phyloP scores from a whole-genome alignment of 257 asterid genomes.

The Petunia axillaris region DNA sequence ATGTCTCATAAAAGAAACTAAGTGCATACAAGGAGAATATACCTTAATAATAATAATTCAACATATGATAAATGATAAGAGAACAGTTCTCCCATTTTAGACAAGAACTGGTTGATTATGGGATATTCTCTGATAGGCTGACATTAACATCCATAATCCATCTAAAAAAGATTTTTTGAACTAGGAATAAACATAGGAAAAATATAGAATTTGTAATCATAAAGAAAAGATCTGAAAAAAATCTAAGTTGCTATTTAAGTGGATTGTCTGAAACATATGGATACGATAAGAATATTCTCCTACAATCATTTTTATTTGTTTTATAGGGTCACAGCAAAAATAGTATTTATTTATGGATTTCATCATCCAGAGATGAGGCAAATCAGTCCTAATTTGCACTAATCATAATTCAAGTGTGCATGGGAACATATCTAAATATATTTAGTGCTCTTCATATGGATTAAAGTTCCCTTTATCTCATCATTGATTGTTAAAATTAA shows the following conservation, averaged over 20 bases:
- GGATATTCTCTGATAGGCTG: constrained; percentile 18
- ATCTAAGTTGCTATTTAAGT: neutral
- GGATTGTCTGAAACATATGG: neutral
- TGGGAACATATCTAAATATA: neutral
- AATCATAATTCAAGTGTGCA: neutral
- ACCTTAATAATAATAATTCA: neutral
- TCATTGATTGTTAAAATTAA: neutral
- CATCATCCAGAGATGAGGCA: constrained; percentile 1
- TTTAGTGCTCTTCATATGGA: constrained; percentile 5
- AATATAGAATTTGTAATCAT: neutral
- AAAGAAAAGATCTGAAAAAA: neutral
- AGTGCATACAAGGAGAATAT: neutral
- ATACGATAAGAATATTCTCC: constrained; percentile 1
- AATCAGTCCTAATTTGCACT: neutral
- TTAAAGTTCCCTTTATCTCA: neutral
- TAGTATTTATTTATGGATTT: neutral
- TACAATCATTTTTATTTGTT: neutral
- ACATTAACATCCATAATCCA: neutral
- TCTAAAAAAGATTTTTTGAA: neutral
- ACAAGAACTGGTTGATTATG: constrained; percentile 19
- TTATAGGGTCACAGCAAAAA: neutral
- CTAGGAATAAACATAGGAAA: neutral
- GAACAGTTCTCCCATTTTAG: constrained; percentile 22
- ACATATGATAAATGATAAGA: neutral
- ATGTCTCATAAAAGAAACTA: neutral